These are phyloP conservation scores for Forsythia viridissima DNA, from an alignment of 257 asterid species.

Conservation along the genomic window DNA sequence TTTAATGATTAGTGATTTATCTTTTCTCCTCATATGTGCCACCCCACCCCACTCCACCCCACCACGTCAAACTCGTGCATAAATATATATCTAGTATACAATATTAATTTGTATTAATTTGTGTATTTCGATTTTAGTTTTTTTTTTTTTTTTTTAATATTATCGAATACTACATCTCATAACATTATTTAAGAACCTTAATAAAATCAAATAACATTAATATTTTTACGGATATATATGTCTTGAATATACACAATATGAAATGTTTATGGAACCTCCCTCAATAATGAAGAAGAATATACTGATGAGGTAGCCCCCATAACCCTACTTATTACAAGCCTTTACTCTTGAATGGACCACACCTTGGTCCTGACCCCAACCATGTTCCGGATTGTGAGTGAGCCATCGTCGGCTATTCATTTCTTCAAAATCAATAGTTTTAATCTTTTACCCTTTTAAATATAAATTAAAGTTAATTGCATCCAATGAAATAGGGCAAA, in stretches of 20 bases:
- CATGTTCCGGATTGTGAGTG: neutral
- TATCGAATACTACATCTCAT: neutral
- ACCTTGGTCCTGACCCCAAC: neutral
- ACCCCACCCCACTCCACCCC: neutral
- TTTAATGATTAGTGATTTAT: neutral
- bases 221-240: neutral
- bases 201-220: neutral
- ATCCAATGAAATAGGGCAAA: too few species aligned
- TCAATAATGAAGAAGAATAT: neutral
- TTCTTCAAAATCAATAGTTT: neutral
- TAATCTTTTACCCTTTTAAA: neutral
- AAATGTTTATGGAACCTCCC: neutral
- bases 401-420: neutral
- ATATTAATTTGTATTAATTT: too few species aligned
- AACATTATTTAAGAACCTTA: neutral
- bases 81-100: too few species aligned
- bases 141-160: neutral
- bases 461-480: neutral
- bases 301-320: conserved; percentile 20
- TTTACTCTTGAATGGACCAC: conserved; percentile 25
- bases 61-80: neutral
- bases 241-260: neutral
- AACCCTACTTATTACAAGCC: conserved; percentile 26
- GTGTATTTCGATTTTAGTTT: too few species aligned
- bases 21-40: neutral